These are phyloP conservation scores for Incumbomyces delicatus DNA, from an alignment of 2,329 filamentous ascomycete species.

Conservation along the genomic window DNA sequence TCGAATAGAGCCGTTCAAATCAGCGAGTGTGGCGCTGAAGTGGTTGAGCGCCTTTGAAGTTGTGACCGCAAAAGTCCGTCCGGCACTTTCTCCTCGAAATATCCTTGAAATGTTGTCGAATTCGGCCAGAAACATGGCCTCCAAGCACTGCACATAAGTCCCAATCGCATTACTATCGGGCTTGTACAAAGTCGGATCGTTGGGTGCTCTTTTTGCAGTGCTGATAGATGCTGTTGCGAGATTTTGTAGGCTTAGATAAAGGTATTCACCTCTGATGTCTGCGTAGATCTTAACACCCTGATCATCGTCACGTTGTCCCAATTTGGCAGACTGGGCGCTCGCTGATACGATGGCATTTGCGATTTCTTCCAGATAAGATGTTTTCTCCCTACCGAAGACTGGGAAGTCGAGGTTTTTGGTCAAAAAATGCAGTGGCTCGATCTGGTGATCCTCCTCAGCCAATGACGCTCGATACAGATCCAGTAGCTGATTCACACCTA, in stretches of 20 bases:
- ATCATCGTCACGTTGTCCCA: slow-evolving; percentile 47
- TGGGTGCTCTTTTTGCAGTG: slow-evolving; percentile 63
- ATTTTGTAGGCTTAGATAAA: slow-evolving; percentile 73
- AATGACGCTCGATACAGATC: slow-evolving; percentile 71
- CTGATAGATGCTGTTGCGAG: slow-evolving; percentile 78
- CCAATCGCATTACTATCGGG: slow-evolving; percentile 84
- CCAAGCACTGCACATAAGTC: slow-evolving; percentile 77
- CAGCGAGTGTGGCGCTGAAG: slow-evolving; percentile 73
- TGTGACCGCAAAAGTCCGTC: slow-evolving; percentile 65
- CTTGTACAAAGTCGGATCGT: slow-evolving; percentile 68
- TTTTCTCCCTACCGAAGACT: slow-evolving; percentile 63
- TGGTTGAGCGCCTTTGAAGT: slow-evolving; percentile 70
- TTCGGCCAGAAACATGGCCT: slow-evolving; percentile 77
- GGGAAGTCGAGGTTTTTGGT: slow-evolving; percentile 81
- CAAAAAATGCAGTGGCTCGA: slow-evolving; percentile 86
- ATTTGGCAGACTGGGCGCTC: slow-evolving; percentile 42
- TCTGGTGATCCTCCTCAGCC: slow-evolving; percentile 63
- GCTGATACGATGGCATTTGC: slow-evolving; percentile 64
- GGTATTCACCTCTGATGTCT: slow-evolving; percentile 75
- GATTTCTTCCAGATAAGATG: slow-evolving; percentile 67
- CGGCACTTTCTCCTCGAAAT: slow-evolving; percentile 79
- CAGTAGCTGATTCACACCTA: slow-evolving; percentile 74
- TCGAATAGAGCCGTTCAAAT: slow-evolving; percentile 84
- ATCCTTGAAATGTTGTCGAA: slow-evolving; percentile 84
- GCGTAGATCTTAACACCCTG: slow-evolving; percentile 74